phyloP scores from a whole-genome alignment of 2,329 filamentous ascomycete genomes.

The Apiospora phragmitis region DNA sequence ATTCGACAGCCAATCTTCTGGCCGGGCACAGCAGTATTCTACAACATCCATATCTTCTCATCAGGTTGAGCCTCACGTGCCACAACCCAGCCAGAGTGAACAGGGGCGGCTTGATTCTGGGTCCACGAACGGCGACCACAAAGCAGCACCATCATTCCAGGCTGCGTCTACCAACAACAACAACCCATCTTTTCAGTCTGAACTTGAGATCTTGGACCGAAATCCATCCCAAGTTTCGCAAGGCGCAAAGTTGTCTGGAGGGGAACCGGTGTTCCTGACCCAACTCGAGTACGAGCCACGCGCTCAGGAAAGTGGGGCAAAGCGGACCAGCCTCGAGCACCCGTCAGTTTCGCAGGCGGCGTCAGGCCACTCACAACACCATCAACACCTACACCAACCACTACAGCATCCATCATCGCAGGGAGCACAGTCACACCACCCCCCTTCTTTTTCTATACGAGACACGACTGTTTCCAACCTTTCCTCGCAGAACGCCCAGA shows the following conservation, averaged over 20 bases:
- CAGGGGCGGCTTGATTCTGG: slow-evolving; percentile 12
- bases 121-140: slow-evolving; percentile 6
- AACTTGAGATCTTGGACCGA: neutral
- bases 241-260: neutral
- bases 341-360: neutral
- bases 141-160: slow-evolving; percentile 6
- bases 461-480: neutral
- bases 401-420: neutral
- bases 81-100: neutral
- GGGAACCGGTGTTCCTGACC: neutral
- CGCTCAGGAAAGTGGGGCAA: neutral
- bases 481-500: slow-evolving; percentile 31
- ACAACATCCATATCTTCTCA: slow-evolving; percentile 29
- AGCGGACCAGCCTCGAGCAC: slow-evolving; percentile 2
- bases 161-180: neutral
- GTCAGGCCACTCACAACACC: neutral
- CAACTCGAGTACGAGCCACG: slow-evolving; percentile 1
- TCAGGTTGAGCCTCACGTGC: slow-evolving; percentile 24
- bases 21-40: slow-evolving; percentile 13
- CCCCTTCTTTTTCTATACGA: neutral
- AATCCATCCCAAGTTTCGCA: neutral
- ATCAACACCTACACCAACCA: neutral
- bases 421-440: neutral
- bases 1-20: slow-evolving; percentile 17
- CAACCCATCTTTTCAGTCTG: neutral